Percentiles rank a stretch among this genome's conserved stretches.
Conservation (phyloP, 129 eudicot species). For the Lonicera japonica region DNA sequence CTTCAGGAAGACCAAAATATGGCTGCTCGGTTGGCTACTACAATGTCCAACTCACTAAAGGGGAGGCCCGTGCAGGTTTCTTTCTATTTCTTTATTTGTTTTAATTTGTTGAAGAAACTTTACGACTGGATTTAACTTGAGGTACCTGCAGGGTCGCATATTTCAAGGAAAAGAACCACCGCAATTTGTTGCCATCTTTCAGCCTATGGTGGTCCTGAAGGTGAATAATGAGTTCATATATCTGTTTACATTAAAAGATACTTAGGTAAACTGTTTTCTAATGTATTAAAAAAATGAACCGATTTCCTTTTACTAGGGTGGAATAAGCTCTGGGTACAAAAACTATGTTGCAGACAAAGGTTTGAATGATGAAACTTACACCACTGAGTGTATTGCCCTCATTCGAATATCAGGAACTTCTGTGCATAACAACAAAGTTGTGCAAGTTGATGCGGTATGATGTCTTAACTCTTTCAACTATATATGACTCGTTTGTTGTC, state of each 20-base stretch:
- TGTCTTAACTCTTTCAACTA: no score
- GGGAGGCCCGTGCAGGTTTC: conserved; percentile 83
- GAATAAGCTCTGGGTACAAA: conserved; percentile 90
- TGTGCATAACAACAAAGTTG: conserved; percentile 74
- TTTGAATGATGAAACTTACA: conserved; percentile 89
- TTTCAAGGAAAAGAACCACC: conserved; percentile 99
- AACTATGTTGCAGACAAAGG: conserved; percentile 91
- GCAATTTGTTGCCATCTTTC: conserved; percentile 89
- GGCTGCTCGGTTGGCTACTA: conserved; percentile 72
- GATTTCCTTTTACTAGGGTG: conserved; percentile 53
- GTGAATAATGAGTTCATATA: conserved; percentile 19
- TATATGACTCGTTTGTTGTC: not conserved
- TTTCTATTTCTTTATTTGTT: not conserved
- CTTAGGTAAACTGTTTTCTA: not conserved
- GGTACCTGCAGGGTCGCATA: conserved; percentile 62
- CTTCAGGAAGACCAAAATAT: conserved; percentile 73
- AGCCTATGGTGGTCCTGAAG: conserved; percentile 97
- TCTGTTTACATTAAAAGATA: not conserved
- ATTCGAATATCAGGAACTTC: conserved; percentile 89
- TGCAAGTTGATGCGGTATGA: conserved; percentile 94
- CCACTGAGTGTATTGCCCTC: conserved; percentile 74
- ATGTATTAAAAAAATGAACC: not conserved
- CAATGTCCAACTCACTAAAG: conserved; percentile 90
- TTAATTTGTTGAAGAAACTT: conserved; percentile 2
- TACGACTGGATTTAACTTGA: conserved; percentile 7